Evolutionary conservation across 1,284 basidiomycete species (phyloP).

Genomic region (Grifola frondosa): DNA sequence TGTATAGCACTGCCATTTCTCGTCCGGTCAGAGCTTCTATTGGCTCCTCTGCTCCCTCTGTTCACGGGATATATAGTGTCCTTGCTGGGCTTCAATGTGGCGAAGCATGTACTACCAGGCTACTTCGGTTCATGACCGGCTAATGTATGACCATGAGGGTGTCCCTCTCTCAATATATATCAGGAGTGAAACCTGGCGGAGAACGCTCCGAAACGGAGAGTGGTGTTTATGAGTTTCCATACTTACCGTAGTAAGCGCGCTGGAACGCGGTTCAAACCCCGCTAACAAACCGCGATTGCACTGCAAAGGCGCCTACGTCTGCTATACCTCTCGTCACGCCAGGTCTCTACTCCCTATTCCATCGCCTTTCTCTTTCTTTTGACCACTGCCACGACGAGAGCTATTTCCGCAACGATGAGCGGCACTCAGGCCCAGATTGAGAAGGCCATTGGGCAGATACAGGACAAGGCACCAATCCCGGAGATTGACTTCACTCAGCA

Average conservation of each 20-base stretch:
- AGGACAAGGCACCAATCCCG: slow-evolving; percentile 59
- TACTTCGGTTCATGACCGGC: slow-evolving; percentile 69
- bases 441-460: slow-evolving; percentile 74
- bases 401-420: slow-evolving; percentile 27
- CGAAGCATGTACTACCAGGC: slow-evolving; percentile 69
- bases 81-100: slow-evolving; percentile 87
- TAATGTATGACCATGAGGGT: slow-evolving; percentile 1
- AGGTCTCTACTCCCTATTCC: slow-evolving; percentile 15
- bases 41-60: slow-evolving; percentile 83
- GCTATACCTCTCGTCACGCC: slow-evolving; percentile 19
- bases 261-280: slow-evolving; percentile 19
- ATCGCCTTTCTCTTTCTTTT: slow-evolving; percentile 5
- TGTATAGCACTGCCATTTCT: slow-evolving; percentile 84
- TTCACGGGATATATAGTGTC: slow-evolving; percentile 84
- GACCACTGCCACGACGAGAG: slow-evolving; percentile 16
- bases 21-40: slow-evolving; percentile 80
- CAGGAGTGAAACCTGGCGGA: not conserved
- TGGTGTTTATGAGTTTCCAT: too few species aligned
- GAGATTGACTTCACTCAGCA: slow-evolving; percentile 89
- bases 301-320: slow-evolving; percentile 18
- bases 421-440: slow-evolving; percentile 55
- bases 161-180: not conserved
- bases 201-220: too few species aligned
- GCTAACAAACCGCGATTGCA: slow-evolving; percentile 18
- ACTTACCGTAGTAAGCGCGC: slow-evolving; percentile 18